A percentile compares a stretch with the other conserved stretches of the same genome.
phyloP scores from a whole-genome alignment of 2,329 filamentous ascomycete genomes.

The Talaromyces albobiverticillius region DNA sequence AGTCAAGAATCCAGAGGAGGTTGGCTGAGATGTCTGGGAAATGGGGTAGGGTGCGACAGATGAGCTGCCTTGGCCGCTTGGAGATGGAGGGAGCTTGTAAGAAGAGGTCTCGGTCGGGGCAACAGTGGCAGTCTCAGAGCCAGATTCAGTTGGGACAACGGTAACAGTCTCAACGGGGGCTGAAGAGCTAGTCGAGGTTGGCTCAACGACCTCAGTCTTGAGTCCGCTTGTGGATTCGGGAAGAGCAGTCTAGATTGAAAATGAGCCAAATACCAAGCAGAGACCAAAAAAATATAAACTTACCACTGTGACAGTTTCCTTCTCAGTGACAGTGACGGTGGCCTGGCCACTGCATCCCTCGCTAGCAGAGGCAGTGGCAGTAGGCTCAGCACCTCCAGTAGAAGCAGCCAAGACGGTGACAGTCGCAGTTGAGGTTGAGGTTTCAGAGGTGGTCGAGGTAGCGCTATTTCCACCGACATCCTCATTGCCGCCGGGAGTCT shows the following conservation, averaged over 20 bases:
- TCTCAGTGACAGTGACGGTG: constrained; percentile 30
- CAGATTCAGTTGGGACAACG: background rate
- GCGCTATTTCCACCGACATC: constrained; percentile 15
- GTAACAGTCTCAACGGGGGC: background rate
- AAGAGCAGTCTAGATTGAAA: constrained; percentile 4
- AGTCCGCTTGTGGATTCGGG: background rate
- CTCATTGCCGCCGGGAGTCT: constrained; percentile 9
- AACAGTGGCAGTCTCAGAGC: background rate
- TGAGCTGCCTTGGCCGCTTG: constrained; percentile 14
- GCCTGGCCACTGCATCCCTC: constrained; percentile 10
- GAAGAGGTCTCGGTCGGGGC: background rate
- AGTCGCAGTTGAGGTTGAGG: constrained; percentile 19
- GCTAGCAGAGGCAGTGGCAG: constrained; percentile 4
- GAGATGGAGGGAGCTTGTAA: constrained; percentile 9
- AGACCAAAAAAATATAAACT: constrained; percentile 14
- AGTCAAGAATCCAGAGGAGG: constrained; percentile 30
- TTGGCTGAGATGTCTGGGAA: constrained; percentile 6
- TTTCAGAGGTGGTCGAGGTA: constrained; percentile 29
- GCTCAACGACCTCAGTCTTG: constrained; percentile 1
- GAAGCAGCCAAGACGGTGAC: constrained; percentile 12
- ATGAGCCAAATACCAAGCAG: background rate
- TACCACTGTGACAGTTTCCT: constrained; percentile 36
- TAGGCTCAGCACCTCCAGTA: too few species aligned
- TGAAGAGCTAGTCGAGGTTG: background rate
- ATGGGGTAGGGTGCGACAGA: constrained; percentile 16